These are phyloP conservation scores for Rozella allomycis DNA, from an alignment of 371 early-diverging fungal genomes.

Conservation along the genomic window DNA sequence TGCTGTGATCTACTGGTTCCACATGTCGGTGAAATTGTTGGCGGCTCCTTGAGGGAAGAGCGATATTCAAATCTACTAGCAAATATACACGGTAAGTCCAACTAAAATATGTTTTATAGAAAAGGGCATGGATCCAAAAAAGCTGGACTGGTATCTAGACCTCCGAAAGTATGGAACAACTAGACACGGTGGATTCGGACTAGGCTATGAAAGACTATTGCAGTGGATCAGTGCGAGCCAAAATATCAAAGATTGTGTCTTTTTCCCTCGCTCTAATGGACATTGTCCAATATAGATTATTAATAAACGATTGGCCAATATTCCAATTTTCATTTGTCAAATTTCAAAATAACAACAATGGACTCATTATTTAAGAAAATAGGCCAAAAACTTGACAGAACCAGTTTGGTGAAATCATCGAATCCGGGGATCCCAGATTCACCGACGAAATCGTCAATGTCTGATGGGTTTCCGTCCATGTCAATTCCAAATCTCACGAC, in stretches of 20 bases:
- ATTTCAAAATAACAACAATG: too few species aligned
- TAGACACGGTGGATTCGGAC: conserved; percentile 82
- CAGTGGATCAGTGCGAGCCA: conserved; percentile 52
- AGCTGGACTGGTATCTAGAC: conserved; percentile 59
- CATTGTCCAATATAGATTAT: too few species aligned
- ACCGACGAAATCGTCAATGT: too few species aligned
- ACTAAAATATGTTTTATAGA: too few species aligned
- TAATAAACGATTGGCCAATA: too few species aligned
- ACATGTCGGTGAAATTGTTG: conserved; percentile 67
- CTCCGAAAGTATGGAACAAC: conserved; percentile 54
- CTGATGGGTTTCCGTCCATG: too few species aligned
- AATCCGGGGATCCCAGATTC: too few species aligned
- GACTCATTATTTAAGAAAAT: too few species aligned
- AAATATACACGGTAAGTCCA: conserved; percentile 22
- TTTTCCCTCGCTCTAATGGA: conserved; percentile 48
- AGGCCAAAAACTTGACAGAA: too few species aligned
- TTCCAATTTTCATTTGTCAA: too few species aligned
- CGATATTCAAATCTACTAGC: conserved; percentile 21
- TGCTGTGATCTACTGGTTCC: conserved; percentile 74
- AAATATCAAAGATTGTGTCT: conserved; percentile 61
- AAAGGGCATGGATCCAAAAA: conserved; percentile 8
- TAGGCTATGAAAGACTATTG: conserved; percentile 71
- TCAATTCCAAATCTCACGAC: too few species aligned
- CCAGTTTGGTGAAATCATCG: too few species aligned
- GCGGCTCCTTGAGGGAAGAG: conserved; percentile 73